Percentiles rank a stretch among this genome's conserved stretches.
Conservation (phyloP, 495 filamentous ascomycete genomes). For the Penicillium subrubescens region DNA sequence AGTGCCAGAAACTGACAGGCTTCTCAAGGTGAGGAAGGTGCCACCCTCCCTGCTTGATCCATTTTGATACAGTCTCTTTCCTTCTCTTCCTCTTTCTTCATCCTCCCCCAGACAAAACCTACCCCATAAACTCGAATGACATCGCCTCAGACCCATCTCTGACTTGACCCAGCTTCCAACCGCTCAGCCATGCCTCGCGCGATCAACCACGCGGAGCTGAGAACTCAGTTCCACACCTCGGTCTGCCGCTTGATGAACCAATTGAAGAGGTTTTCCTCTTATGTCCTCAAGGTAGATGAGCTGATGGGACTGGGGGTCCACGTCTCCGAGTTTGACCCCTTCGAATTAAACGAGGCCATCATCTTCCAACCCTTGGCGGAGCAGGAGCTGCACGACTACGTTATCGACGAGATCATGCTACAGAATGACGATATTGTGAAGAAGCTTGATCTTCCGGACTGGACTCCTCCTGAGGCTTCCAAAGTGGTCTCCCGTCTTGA, state of each 20-base stretch:
- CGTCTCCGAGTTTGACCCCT: background rate
- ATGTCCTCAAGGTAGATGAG: background rate
- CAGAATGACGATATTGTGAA: background rate
- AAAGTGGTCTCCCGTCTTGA: background rate
- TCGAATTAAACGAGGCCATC: background rate
- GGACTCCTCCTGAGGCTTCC: background rate
- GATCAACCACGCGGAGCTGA: background rate
- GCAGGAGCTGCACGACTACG: background rate
- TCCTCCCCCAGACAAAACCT: background rate
- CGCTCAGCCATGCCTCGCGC: background rate
- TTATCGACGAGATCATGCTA: background rate
- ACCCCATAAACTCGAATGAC: background rate
- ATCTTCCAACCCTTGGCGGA: background rate
- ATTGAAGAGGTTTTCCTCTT: background rate
- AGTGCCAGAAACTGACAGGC: background rate
- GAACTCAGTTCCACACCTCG: background rate
- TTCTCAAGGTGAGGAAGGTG: background rate
- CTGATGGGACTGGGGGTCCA: background rate
- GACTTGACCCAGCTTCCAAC: background rate
- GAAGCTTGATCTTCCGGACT: background rate
- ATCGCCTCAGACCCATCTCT: background rate
- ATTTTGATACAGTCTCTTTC: background rate
- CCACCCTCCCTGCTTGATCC: background rate
- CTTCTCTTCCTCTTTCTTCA: background rate
- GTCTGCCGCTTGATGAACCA: background rate